Evolutionary conservation across 805 yeast species (phyloP).

Genomic region (Saccharomycopsis fermentans): DNA sequence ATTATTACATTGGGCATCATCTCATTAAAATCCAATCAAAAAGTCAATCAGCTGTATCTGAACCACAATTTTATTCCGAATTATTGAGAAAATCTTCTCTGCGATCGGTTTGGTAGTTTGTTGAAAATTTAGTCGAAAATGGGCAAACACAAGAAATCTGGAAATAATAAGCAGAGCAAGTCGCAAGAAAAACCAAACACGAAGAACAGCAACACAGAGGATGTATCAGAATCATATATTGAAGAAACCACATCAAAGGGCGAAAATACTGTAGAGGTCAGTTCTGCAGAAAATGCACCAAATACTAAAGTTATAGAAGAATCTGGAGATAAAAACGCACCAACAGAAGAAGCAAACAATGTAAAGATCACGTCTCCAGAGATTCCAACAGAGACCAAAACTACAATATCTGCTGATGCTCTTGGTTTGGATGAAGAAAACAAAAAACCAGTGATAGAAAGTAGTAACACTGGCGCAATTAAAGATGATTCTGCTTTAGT

Average conservation of each 20-base stretch:
- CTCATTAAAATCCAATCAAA: too few relatives aligned
- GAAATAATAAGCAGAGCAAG: not conserved
- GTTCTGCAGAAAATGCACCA: not conserved
- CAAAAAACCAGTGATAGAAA: not conserved
- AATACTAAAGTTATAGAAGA: not conserved
- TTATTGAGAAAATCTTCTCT: too few relatives aligned
- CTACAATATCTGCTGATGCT: not conserved
- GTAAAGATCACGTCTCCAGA: not conserved
- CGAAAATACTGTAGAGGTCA: not conserved
- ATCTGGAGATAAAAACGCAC: too few relatives aligned
- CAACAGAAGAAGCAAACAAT: not conserved
- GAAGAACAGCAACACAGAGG: not conserved
- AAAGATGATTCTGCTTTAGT: not conserved
- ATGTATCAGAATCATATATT: not conserved
- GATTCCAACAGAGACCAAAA: not conserved
- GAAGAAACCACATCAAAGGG: not conserved
- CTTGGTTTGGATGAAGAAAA: not conserved
- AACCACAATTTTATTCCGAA: too few relatives aligned
- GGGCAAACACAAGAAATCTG: not conserved
- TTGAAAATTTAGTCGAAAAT: not conserved
- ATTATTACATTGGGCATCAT: too few relatives aligned
- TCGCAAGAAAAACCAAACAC: not conserved
- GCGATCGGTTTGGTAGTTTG: too few relatives aligned
- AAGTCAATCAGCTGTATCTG: too few relatives aligned
- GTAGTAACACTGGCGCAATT: too few relatives aligned